A percentile compares a stretch with the other conserved stretches of the same genome.
Evolutionary conservation across 352 stramenopile species (phyloP).

Genomic region (Phytophthora sojae): DNA sequence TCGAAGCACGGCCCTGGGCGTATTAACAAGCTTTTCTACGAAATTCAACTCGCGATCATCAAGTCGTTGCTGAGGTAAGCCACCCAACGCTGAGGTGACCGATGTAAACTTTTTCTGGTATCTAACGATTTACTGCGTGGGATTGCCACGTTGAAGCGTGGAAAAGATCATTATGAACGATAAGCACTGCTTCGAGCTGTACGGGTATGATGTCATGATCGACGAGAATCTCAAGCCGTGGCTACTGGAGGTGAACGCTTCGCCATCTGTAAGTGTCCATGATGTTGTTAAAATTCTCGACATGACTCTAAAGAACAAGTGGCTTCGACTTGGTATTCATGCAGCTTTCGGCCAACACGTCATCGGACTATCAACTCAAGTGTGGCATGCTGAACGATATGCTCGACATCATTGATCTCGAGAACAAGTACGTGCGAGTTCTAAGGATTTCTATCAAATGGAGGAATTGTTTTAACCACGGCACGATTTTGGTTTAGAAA

Average conservation of each 20-base stretch:
- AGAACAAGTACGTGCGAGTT: constrained; percentile 66
- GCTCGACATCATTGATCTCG: constrained; percentile 95
- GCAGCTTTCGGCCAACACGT: constrained; percentile 91
- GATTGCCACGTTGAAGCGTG: constrained; percentile 46
- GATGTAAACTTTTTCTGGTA: background rate
- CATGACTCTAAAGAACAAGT: background rate
- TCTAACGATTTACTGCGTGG: background rate
- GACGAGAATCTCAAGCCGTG: constrained; percentile 92
- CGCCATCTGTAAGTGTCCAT: constrained; percentile 72
- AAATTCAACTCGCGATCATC: constrained; percentile 92
- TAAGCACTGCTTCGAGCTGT: constrained; percentile 97
- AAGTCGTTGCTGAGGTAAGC: constrained; percentile 76
- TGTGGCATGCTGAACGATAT: constrained; percentile 95
- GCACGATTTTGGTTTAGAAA: constrained; percentile 31
- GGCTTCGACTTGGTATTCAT: background rate
- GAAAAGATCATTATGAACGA: constrained; percentile 96
- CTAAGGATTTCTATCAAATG: background rate
- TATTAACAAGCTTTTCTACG: constrained; percentile 89
- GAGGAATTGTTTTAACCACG: background rate
- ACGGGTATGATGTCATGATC: constrained; percentile 94
- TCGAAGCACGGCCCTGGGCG: constrained; percentile 82
- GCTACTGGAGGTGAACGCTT: constrained; percentile 95
- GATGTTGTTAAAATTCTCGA: background rate
- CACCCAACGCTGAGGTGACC: background rate
- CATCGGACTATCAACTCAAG: constrained; percentile 94